Conservation (phyloP, 495 filamentous ascomycete species). For the Pyrenula aspistea region DNA sequence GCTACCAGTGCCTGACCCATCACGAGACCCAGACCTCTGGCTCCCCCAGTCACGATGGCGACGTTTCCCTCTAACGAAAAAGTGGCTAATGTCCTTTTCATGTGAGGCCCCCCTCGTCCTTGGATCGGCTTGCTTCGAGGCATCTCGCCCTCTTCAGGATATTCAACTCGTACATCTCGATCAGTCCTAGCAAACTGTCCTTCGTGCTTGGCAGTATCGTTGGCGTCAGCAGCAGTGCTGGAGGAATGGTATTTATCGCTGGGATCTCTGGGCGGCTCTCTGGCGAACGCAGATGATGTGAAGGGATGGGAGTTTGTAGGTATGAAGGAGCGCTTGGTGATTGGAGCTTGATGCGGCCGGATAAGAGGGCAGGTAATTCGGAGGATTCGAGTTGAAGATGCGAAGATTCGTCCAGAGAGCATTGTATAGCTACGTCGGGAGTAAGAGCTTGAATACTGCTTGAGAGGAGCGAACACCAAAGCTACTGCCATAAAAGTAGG, state of each 20-base stretch:
- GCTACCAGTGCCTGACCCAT: constrained; percentile 84
- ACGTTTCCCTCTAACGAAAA: constrained; percentile 74
- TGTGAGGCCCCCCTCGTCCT: constrained; percentile 58
- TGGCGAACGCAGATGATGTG: neutral
- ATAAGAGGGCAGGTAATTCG: neutral
- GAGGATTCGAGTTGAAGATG: neutral
- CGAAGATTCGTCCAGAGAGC: neutral
- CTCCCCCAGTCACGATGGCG: constrained; percentile 74
- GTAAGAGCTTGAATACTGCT: neutral
- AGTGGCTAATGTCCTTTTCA: constrained; percentile 56
- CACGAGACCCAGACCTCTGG: constrained; percentile 74
- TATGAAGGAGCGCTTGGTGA: neutral
- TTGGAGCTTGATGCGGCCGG: neutral
- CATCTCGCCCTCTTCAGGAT: constrained; percentile 58
- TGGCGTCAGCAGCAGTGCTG: neutral
- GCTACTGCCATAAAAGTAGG: no score
- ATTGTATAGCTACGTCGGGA: neutral
- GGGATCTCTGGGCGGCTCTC: neutral
- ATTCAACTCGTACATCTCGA: constrained; percentile 59
- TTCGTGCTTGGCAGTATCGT: constrained; percentile 15
- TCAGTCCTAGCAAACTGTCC: constrained; percentile 64
- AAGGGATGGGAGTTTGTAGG: neutral
- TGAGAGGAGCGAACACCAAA: neutral
- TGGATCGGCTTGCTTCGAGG: constrained; percentile 54
- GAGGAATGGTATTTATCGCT: neutral